Evolutionary conservation across 371 early-diverging fungal genomes (phyloP).

Genomic region (Dichotomocladium elegans): DNA sequence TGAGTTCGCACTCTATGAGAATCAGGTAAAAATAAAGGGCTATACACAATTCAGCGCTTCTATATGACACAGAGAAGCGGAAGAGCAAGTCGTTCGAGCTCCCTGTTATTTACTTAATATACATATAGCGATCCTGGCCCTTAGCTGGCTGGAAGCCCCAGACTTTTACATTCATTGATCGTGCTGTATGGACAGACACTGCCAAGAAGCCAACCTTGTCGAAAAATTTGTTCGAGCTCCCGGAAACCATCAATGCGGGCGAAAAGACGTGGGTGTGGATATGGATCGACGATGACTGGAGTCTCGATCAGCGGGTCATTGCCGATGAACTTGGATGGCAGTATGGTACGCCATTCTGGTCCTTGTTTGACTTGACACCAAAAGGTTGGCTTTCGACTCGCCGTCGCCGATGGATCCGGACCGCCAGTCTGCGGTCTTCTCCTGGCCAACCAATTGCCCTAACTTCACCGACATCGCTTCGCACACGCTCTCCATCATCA

Average conservation of each 20-base stretch:
- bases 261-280: constrained; percentile 10
- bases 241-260: constrained; percentile 7
- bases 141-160: constrained; percentile 9
- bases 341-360: constrained; percentile 15
- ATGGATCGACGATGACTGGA: constrained; percentile 15
- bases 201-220: constrained; percentile 6
- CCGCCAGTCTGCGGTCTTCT: constrained; percentile 6
- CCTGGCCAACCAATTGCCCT: too few relatives aligned
- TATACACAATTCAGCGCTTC: too few relatives aligned
- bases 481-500: not conserved
- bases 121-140: constrained; percentile 19
- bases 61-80: not conserved
- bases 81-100: too few relatives aligned
- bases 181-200: constrained; percentile 14
- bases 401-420: constrained; percentile 18
- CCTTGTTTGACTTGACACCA: constrained; percentile 6
- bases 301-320: constrained; percentile 1
- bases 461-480: not conserved
- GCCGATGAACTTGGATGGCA: constrained; percentile 17
- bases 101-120: not conserved
- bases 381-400: constrained; percentile 19
- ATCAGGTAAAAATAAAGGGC: constrained; percentile 9
- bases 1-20: constrained; percentile 15
- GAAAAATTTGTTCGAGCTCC: constrained; percentile 8
- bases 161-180: constrained; percentile 5